These are phyloP conservation scores for Talaromyces rugulosus DNA, from an alignment of 2,329 filamentous ascomycete species.

Conservation along the genomic window DNA sequence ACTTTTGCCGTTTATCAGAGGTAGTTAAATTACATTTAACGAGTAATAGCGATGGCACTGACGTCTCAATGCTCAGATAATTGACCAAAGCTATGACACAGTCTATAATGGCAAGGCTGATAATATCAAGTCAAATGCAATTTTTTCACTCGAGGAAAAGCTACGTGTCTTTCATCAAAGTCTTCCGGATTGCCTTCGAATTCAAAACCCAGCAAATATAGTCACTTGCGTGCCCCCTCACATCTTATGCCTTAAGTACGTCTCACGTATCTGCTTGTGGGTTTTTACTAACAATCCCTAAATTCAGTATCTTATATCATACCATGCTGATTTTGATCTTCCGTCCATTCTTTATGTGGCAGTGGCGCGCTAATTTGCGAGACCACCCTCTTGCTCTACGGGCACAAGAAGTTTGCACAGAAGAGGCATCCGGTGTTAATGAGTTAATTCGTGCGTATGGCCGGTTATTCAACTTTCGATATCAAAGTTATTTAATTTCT, in stretches of 20 bases:
- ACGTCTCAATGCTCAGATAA: slow-evolving; percentile 1
- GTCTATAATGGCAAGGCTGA: slow-evolving; percentile 12
- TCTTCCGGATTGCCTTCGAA: slow-evolving; percentile 10
- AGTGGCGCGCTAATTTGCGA: slow-evolving; percentile 7
- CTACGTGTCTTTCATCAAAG: slow-evolving; percentile 9
- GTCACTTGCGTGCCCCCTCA: slow-evolving; percentile 15
- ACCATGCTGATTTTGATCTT: slow-evolving; percentile 17
- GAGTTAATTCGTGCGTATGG: slow-evolving; percentile 16
- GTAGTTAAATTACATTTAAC: not conserved
- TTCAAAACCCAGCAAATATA: slow-evolving; percentile 1
- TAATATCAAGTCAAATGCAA: slow-evolving; percentile 10
- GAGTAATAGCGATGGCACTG: not conserved
- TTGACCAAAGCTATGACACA: slow-evolving; percentile 14
- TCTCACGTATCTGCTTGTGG: not conserved
- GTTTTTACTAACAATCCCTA: not conserved
- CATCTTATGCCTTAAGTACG: slow-evolving; percentile 18
- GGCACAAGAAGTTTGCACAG: slow-evolving; percentile 13
- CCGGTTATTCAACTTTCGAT: slow-evolving; percentile 15
- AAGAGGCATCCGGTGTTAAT: slow-evolving; percentile 13
- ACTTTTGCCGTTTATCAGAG: slow-evolving; percentile 13
- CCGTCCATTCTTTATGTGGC: slow-evolving; percentile 17
- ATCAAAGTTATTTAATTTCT: slow-evolving; percentile 17
- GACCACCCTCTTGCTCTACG: slow-evolving; percentile 12
- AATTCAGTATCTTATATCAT: slow-evolving; percentile 14
- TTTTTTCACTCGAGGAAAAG: slow-evolving; percentile 12